Evolutionary conservation across 257 asterid genomes (phyloP), one percentile per base, ranked within the genome.

Genomic region (Scutellaria minor): DNA sequence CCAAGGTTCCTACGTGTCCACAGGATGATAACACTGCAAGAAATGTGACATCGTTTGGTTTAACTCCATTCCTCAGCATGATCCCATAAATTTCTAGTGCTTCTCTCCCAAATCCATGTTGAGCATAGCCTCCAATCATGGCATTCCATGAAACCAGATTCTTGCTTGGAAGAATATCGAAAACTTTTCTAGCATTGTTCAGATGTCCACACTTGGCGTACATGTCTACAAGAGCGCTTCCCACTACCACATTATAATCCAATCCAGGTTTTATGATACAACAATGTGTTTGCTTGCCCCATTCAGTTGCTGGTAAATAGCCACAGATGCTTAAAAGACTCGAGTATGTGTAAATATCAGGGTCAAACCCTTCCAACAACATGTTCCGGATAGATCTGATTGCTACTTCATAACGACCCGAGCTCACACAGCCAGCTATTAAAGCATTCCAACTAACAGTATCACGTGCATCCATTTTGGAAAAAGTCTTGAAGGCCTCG

Each of bases 201-300:
- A 92, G 53, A 24, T 73, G 82, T 44, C 98, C 98, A 64, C 98
- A 88, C 72, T 88, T 92, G 11, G 91, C 90, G 63, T 92, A 90
- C 96, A 92, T 92, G 70, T 88, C 91, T 35, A 90, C 42, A 9
- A 92, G 80, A 72, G 96, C 77, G 41, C 92, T 90, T 72, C 93
- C 98, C 27, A 87, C 91, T 7, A 88, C 90, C 58, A 92, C 89
- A 61, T 87, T 83, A 58, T 86, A 87, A 75, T 81, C 76, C 12
- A 84, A 71, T 14, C 84, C 87, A 42, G 92, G 90, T 74, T 90
- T 92, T 35, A 90, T 66, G 45, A 83, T 73, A 55, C 82, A 64
- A 65, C 84, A 78, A 79, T 90, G 96, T 70, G 90, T 80, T 81
- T 92, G 96, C 78, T 79, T 90, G 45, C 96, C 96, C 96, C 96